Evolutionary conservation across 768 basidiomycete species (phyloP).

Genomic region (Pulveroboletus sp.): DNA sequence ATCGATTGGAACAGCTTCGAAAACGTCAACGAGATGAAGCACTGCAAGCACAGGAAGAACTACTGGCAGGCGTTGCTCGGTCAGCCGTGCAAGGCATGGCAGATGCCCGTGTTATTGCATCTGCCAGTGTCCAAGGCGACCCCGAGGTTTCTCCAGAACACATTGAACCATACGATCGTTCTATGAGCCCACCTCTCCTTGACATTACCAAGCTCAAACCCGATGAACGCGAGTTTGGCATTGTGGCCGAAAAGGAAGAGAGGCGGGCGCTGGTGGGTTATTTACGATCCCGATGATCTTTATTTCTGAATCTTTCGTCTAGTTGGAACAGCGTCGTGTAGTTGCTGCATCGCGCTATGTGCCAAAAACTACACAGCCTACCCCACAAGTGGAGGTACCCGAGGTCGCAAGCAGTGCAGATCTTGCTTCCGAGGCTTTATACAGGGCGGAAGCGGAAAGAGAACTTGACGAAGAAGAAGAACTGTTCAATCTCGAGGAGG

Average conservation of each 20-base stretch:
- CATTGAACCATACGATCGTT: conserved; percentile 75
- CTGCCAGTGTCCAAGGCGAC: conserved; percentile 32
- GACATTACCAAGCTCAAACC: conserved; percentile 64
- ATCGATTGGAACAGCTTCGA: conserved; percentile 92
- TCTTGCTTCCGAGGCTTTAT: conserved; percentile 85
- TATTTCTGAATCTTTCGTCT: conserved; percentile 3
- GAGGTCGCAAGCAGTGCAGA: conserved; percentile 63
- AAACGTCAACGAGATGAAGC: conserved; percentile 96
- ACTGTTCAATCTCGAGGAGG: conserved; percentile 90
- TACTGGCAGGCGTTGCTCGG: conserved; percentile 72
- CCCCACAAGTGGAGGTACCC: conserved; percentile 52
- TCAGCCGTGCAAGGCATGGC: conserved; percentile 47
- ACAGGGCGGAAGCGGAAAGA: conserved; percentile 86
- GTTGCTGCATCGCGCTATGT: conserved; percentile 88
- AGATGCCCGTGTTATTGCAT: conserved; percentile 34
- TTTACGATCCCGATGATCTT: conserved; percentile 1
- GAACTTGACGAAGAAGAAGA: conserved; percentile 97
- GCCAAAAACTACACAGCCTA: conserved; percentile 62
- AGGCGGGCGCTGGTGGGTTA: conserved; percentile 55
- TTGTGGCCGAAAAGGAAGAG: conserved; percentile 68
- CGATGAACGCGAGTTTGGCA: conserved; percentile 81
- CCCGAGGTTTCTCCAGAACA: conserved; percentile 46
- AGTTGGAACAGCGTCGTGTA: conserved; percentile 72
- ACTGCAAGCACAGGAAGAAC: conserved; percentile 86
- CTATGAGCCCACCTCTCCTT: conserved; percentile 80